These are phyloP conservation scores for Daldinia loculata DNA, from an alignment of 495 filamentous ascomycete species.

Conservation along the genomic window DNA sequence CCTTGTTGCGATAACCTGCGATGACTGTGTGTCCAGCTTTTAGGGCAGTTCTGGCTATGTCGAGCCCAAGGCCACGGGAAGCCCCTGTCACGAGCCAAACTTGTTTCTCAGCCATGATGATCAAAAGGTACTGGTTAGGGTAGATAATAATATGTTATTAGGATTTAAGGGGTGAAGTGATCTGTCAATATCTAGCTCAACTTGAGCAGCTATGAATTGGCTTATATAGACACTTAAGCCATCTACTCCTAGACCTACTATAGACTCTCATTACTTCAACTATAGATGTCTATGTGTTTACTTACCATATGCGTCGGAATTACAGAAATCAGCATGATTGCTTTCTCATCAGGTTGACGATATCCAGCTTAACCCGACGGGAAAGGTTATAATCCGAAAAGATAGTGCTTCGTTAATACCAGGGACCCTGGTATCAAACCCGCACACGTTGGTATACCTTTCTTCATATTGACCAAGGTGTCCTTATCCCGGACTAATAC, in stretches of 20 bases:
- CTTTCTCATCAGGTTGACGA: not conserved
- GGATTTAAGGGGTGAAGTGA: not conserved
- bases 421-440: not conserved
- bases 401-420: not conserved
- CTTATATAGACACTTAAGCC: constrained; percentile 11
- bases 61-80: constrained; percentile 53
- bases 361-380: not conserved
- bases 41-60: constrained; percentile 48
- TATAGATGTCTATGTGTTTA: not conserved
- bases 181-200: not conserved
- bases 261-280: not conserved
- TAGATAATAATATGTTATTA: not conserved
- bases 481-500: constrained; percentile 12
- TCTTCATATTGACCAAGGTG: not conserved
- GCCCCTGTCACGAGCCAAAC: constrained; percentile 60
- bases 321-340: not conserved
- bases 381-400: not conserved
- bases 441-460: too few relatives aligned
- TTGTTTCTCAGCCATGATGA: constrained; percentile 36
- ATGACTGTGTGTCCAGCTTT: constrained; percentile 55
- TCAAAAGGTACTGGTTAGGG: not conserved
- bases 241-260: not conserved
- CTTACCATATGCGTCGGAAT: not conserved
- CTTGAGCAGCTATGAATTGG: not conserved
- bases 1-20: constrained; percentile 47